Percentiles rank a stretch among this genome's conserved stretches.
Evolutionary conservation across 148 eudicot species (phyloP).

Genomic region (Rhododendron simsii): DNA sequence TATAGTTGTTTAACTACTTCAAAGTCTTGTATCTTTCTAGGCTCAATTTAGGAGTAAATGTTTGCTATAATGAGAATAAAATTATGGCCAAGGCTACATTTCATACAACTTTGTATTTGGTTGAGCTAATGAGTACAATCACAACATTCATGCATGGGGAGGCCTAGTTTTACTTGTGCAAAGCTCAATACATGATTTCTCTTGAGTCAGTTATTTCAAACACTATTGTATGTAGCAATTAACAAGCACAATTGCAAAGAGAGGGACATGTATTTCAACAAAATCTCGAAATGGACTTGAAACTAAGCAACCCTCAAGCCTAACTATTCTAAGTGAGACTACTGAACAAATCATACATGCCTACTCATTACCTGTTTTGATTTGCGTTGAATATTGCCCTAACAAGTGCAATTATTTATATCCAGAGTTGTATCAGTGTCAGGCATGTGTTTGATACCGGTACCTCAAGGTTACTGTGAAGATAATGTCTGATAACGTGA

Average conservation of each 20-base stretch:
- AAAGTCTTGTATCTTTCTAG: not conserved
- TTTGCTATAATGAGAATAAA: no score
- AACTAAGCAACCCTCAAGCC: not conserved
- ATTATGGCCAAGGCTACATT: no score
- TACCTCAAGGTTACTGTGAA: not conserved
- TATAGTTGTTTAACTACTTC: not conserved
- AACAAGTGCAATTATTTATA: not conserved
- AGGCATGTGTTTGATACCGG: not conserved
- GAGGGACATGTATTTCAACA: not conserved
- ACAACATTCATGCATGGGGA: no score
- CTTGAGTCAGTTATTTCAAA: not conserved
- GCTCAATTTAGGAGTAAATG: not conserved
- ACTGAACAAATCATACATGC: not conserved
- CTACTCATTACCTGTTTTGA: not conserved
- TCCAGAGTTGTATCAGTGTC: not conserved
- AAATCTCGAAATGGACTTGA: not conserved
- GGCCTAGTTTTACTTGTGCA: not conserved
- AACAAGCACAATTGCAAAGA: not conserved
- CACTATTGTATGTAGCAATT: not conserved
- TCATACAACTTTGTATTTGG: no score
- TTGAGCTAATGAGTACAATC: no score
- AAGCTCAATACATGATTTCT: not conserved
- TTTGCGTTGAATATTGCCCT: not conserved
- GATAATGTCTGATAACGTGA: not conserved
- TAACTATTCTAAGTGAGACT: not conserved